Evolutionary conservation across 2,329 filamentous ascomycete species (phyloP).

Genomic region (Aspergillus tanneri): DNA sequence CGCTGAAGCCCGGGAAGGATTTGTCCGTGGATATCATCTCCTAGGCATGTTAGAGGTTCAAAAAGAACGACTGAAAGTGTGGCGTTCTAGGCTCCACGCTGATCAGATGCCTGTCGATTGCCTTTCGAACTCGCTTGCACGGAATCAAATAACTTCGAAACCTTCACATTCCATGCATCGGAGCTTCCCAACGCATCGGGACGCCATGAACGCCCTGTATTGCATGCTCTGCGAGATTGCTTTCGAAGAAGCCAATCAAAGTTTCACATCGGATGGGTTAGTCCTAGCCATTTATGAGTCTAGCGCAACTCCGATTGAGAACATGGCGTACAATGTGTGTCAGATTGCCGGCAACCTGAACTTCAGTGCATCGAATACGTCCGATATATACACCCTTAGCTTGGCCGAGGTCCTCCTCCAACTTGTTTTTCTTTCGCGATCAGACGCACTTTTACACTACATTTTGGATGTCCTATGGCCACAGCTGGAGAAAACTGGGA

Average conservation of each 20-base stretch:
- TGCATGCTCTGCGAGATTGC: slow-evolving; percentile 13
- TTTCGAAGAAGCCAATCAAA: slow-evolving; percentile 1
- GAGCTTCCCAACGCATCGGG: slow-evolving; percentile 9
- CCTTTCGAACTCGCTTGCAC: not conserved
- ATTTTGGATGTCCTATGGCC: slow-evolving; percentile 22
- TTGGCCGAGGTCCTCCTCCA: slow-evolving; percentile 13
- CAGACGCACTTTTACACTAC: slow-evolving; percentile 4
- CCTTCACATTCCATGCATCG: not conserved
- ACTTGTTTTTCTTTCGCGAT: slow-evolving; percentile 7
- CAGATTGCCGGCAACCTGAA: slow-evolving; percentile 4
- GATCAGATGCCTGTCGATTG: slow-evolving; percentile 1
- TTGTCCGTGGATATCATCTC: slow-evolving; percentile 16
- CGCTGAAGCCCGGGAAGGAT: slow-evolving; percentile 12
- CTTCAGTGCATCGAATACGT: slow-evolving; percentile 1
- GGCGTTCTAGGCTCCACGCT: slow-evolving; percentile 11
- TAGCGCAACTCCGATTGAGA: not conserved
- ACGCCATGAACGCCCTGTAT: slow-evolving; percentile 16
- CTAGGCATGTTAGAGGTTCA: slow-evolving; percentile 18
- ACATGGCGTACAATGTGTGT: not conserved
- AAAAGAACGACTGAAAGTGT: slow-evolving; percentile 16
- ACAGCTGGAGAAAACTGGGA: slow-evolving; percentile 12
- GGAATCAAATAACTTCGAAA: not conserved
- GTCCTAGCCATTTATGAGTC: not conserved
- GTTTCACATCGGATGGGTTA: not conserved
- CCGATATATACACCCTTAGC: slow-evolving; percentile 17